phyloP scores from a whole-genome alignment of 2,329 filamentous ascomycete genomes.

The Colletotrichum sidae region DNA sequence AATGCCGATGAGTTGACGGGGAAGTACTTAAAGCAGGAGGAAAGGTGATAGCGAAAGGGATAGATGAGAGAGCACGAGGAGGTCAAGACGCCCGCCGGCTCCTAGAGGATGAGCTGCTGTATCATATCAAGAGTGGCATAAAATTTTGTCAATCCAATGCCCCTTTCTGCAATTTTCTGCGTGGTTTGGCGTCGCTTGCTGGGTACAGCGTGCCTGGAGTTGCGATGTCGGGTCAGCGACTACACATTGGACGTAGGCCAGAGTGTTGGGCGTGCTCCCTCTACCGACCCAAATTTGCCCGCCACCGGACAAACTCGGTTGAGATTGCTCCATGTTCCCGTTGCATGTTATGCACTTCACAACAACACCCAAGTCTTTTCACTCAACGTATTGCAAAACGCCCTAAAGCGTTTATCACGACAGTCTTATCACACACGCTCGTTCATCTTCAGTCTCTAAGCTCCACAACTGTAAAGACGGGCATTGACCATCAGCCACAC shows the following conservation, averaged over 20 bases:
- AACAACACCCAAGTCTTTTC: conserved; percentile 14
- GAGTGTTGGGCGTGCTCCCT: conserved; percentile 33
- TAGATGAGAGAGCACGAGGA: conserved; percentile 25
- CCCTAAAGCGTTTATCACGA: not conserved
- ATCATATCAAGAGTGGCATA: conserved; percentile 36
- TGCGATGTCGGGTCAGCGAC: conserved; percentile 30
- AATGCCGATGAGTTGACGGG: conserved; percentile 8
- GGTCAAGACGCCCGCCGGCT: conserved; percentile 33
- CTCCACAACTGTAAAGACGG: too few relatives aligned
- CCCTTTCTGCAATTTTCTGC: conserved; percentile 1
- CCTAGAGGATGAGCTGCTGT: conserved; percentile 31
- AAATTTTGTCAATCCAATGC: conserved; percentile 34
- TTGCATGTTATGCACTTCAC: conserved; percentile 11
- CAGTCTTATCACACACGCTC: not conserved
- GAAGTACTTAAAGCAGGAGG: conserved; percentile 6
- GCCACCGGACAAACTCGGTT: conserved; percentile 37
- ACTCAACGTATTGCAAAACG: not conserved
- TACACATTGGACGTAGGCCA: conserved; percentile 13
- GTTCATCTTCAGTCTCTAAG: not conserved
- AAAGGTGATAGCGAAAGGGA: conserved; percentile 21
- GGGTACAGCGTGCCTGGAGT: not conserved
- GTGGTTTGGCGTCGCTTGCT: not conserved
- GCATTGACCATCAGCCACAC: not conserved
- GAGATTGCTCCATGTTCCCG: conserved; percentile 30
- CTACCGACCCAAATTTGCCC: conserved; percentile 37